Conservation (phyloP, 148 eudicot genomes). For the Diospyros kaki region DNA sequence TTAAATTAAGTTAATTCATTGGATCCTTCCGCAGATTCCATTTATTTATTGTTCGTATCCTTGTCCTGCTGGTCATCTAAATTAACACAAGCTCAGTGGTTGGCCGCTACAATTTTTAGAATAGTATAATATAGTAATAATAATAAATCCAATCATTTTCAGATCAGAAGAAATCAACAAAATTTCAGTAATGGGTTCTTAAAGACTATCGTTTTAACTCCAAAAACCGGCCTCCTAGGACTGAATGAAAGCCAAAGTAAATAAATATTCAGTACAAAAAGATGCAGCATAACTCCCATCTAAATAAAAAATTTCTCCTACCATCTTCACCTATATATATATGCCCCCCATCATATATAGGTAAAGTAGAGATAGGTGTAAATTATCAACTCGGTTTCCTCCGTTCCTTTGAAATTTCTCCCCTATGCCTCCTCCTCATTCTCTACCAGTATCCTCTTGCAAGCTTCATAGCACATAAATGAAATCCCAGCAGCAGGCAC, state of each 20-base stretch:
- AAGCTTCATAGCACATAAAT: slow-evolving; percentile 96
- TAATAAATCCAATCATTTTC: neutral
- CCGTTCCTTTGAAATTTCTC: neutral
- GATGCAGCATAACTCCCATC: neutral
- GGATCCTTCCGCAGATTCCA: too few species aligned
- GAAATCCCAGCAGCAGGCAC: slow-evolving; percentile 98
- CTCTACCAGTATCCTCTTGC: slow-evolving; percentile 90
- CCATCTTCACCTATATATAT: neutral
- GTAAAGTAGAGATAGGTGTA: neutral
- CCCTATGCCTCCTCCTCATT: slow-evolving; percentile 53
- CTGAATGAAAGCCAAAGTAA: neutral
- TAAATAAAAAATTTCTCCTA: neutral
- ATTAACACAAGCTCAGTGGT: neutral
- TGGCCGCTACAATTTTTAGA: neutral
- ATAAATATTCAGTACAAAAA: neutral
- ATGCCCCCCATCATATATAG: too few species aligned
- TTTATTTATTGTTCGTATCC: too few species aligned
- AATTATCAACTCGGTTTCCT: neutral
- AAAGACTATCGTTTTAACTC: neutral
- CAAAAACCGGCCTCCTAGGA: neutral
- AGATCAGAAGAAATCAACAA: neutral
- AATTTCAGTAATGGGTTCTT: neutral
- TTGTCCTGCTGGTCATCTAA: too few species aligned
- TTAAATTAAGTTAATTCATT: too few species aligned
- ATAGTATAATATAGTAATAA: neutral